Evolutionary conservation across 305 asterid genomes (phyloP).

Genomic region (Fraxinus sp.): DNA sequence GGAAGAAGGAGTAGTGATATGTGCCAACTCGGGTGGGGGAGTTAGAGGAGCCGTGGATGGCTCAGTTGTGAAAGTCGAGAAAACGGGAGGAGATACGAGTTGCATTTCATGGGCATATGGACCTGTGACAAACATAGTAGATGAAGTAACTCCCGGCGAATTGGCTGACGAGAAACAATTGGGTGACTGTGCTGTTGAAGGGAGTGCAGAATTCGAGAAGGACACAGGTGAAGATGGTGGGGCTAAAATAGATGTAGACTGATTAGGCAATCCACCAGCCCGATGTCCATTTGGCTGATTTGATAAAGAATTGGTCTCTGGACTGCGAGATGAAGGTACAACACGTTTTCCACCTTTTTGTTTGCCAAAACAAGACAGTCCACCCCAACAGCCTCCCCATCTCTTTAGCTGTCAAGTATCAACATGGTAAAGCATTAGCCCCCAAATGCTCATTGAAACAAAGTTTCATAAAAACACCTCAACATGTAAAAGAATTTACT

Average conservation of each 20-base stretch:
- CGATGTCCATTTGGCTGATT: background rate
- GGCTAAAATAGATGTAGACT: background rate
- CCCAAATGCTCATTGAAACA: background rate
- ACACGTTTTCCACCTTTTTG: background rate
- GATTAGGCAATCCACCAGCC: background rate
- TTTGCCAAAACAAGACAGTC: background rate
- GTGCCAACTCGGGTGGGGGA: constrained; percentile 34
- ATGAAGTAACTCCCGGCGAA: constrained; percentile 21
- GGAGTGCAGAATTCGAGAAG: background rate
- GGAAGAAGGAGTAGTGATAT: constrained; percentile 31
- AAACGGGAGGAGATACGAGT: constrained; percentile 30
- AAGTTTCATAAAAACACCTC: background rate
- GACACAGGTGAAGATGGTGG: background rate
- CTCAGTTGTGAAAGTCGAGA: constrained; percentile 34
- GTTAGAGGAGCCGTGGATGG: constrained; percentile 34
- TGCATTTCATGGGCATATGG: constrained; percentile 35
- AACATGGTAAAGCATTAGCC: background rate
- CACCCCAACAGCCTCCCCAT: background rate
- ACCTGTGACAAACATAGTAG: constrained; percentile 24
- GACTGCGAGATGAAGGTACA: background rate
- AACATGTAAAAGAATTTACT: background rate
- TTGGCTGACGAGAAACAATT: constrained; percentile 8
- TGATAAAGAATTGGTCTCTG: background rate
- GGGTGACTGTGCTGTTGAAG: constrained; percentile 21
- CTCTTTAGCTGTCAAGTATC: background rate